Evolutionary conservation across 495 filamentous ascomycete genomes (phyloP).

Genomic region (Lasiosphaeriaceae sp.): DNA sequence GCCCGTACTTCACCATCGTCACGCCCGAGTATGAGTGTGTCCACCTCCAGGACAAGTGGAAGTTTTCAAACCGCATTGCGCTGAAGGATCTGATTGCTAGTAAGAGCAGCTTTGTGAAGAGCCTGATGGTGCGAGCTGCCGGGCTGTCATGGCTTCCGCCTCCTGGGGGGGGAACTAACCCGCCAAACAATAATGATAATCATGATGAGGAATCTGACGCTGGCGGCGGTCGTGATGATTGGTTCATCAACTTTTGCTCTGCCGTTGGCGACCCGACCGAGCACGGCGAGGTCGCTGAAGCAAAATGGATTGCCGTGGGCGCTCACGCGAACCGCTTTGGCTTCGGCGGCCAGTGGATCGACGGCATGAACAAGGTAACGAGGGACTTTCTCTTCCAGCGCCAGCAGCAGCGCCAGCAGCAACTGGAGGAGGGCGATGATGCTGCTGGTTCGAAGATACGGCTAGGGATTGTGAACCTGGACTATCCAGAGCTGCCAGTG

Average conservation of each 20-base stretch:
- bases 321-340: constrained; percentile 20
- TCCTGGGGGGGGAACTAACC: background rate
- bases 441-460: background rate
- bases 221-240: constrained; percentile 7
- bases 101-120: constrained; percentile 21
- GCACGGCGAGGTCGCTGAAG: constrained; percentile 29
- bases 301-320: constrained; percentile 30
- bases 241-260: constrained; percentile 31
- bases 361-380: constrained; percentile 25
- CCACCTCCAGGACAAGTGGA: constrained; percentile 31
- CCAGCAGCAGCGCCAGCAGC: background rate
- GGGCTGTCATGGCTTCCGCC: background rate
- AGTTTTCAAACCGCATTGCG: constrained; percentile 23
- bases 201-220: too few relatives aligned
- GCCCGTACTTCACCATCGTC: constrained; percentile 47
- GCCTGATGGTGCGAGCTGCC: constrained; percentile 22
- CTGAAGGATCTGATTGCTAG: constrained; percentile 22
- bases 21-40: constrained; percentile 19
- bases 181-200: background rate
- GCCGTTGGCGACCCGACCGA: constrained; percentile 30
- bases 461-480: constrained; percentile 28
- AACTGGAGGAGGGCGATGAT: background rate
- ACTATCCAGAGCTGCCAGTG: constrained; percentile 28
- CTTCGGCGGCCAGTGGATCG: constrained; percentile 19
- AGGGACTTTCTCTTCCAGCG: constrained; percentile 16